These are phyloP conservation scores for Trichoderma lentiforme DNA, from an alignment of 2,329 filamentous ascomycete species.

Conservation along the genomic window DNA sequence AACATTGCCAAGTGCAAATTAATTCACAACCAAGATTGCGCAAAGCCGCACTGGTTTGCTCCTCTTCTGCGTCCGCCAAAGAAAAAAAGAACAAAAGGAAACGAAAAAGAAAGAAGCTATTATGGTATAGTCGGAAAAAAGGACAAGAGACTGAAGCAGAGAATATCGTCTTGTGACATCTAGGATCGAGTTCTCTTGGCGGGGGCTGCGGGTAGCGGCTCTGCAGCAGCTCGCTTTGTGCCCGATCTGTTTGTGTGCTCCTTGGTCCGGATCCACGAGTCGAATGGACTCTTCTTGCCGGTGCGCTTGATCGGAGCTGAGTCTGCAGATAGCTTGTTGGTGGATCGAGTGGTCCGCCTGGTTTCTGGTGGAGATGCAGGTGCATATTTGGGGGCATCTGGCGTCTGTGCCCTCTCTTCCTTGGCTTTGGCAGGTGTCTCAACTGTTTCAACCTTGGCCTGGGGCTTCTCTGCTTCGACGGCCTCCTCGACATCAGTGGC, in stretches of 20 bases:
- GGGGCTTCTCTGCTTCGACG: constrained; percentile 32
- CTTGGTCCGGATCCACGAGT: constrained; percentile 67
- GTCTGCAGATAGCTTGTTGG: constrained; percentile 47
- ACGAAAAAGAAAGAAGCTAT: constrained; percentile 6
- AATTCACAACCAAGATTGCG: constrained; percentile 5
- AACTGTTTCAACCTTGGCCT: constrained; percentile 32
- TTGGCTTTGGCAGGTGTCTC: constrained; percentile 40
- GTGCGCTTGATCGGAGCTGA: constrained; percentile 40
- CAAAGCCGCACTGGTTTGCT: constrained; percentile 1
- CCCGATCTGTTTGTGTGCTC: constrained; percentile 43
- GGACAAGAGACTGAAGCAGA: not conserved
- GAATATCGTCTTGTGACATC: not conserved
- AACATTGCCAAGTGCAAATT: constrained; percentile 14
- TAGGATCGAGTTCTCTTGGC: constrained; percentile 38
- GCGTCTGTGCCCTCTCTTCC: constrained; percentile 40
- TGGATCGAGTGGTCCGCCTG: constrained; percentile 55
- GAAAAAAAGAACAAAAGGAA: not conserved
- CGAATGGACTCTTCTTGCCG: constrained; percentile 56
- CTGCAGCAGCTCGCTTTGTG: constrained; percentile 39
- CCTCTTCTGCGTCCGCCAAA: not conserved
- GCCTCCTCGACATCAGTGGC: constrained; percentile 55
- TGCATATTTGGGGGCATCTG: constrained; percentile 53
- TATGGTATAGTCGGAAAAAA: constrained; percentile 15
- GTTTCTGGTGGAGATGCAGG: constrained; percentile 63
- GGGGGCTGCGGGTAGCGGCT: constrained; percentile 29